These are phyloP conservation scores for Tolypocladium capitatum DNA, from an alignment of 2,329 filamentous ascomycete species.

Conservation along the genomic window DNA sequence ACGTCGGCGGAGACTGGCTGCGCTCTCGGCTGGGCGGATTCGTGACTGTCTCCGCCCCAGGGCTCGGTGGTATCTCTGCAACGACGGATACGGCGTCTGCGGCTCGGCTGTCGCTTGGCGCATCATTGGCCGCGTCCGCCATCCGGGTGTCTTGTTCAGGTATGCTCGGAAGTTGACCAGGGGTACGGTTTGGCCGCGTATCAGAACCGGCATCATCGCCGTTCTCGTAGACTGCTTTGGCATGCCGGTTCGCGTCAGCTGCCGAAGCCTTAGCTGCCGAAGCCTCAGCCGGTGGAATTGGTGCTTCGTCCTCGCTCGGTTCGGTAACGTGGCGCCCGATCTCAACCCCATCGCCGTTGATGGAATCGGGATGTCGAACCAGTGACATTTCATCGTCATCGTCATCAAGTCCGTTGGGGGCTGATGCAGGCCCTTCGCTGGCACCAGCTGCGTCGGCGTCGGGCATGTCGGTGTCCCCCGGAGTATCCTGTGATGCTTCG, in stretches of 20 bases:
- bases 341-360: constrained; percentile 4
- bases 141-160: background rate
- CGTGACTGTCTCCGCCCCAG: constrained; percentile 30
- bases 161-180: too few species aligned
- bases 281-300: background rate
- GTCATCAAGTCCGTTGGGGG: constrained; percentile 8
- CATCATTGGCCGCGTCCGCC: background rate
- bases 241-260: background rate
- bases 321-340: background rate
- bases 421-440: background rate
- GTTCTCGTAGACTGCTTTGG: background rate
- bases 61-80: constrained; percentile 19
- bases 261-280: background rate
- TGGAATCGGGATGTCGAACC: constrained; percentile 16
- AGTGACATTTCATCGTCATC: constrained; percentile 20
- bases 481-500: constrained; percentile 15
- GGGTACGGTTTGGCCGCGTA: background rate
- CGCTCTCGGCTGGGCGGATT: constrained; percentile 28
- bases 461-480: constrained; percentile 11
- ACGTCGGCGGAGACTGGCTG: constrained; percentile 34
- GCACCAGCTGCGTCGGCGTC: constrained; percentile 7
- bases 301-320: background rate
- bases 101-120: background rate
- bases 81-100: background rate
- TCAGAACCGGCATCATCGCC: background rate